Evolutionary conservation across 164 flowering plant genomes (phyloP), one percentile per base, ranked within the genome.

Genomic region (Vitis rupestris): DNA sequence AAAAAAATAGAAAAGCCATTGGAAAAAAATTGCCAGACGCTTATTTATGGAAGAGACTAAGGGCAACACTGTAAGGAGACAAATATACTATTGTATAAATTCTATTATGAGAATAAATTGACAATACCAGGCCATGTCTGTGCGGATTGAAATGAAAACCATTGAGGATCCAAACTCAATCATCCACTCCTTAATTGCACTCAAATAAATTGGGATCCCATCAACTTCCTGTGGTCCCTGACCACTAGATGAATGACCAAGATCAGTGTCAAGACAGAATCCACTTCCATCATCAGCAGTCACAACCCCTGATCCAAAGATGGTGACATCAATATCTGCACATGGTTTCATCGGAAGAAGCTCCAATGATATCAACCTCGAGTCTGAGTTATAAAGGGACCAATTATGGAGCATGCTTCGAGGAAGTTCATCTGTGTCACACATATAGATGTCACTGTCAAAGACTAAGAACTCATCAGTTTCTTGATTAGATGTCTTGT

Each of bases 181-280:
- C 88, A 84, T 73, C 99, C 99, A 95, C 74, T 95, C 98, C 82
- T 95, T 95, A 15, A 95, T 86, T 10, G 92, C 87, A 73, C 99
- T 93, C 82, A 95, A 64, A 83, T 80, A 95, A 31, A 91, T 84
- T 4, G 98, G 95, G 53, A 93, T 85, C 4, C 99, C 98, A 79
- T 83, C 86, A 31, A 64, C 78, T 66, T 76, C 75, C n/a, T 75
- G 72, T 9, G 60, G 75, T 56, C 69, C 88, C 23, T 86, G 78
- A 75, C 69, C 76, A 76, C 82, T 63, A 44, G 90, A 83, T 50
- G 87, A 79, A 51, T 77, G 76, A 15, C 64, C 48, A 50, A 74
- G 13, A 75, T 92, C 94, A 31, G 59, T 65, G 27, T 90, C 97
- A 67, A 83, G 75, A 75, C 80, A 78, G 66, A 89, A 90, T 50